Base-by-base conservation (phyloP, 2,329 filamentous ascomycete species). In the Penicillium sp. region DNA sequence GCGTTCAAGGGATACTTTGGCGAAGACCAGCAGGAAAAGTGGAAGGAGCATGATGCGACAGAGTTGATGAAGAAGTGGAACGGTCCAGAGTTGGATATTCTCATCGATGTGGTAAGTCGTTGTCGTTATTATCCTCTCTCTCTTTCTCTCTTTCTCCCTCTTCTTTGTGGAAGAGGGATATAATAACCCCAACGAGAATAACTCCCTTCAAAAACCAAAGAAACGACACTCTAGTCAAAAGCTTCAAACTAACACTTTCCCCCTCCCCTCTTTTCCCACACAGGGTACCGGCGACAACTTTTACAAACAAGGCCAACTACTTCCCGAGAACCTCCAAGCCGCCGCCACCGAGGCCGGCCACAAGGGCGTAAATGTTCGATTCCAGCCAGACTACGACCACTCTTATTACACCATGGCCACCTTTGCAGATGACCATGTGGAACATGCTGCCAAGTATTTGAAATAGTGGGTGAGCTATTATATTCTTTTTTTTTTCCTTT, bases 321-420 rank as follows among this genome's bases (percentile, higher is more conserved):
- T 97, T 37, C 93, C 91, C 0, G 93, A 98, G 78, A 97, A 97
- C 71, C 83, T 98, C 45, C 81, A 86, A 56, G 79, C 82, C 61
- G 90, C 87, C 9, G 89, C 84, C 50, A 84, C 88, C 73, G 83
- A 86, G 56, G 80, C 82, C 26, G 88, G 88, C 18, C 77, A 89
- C 45, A 73, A 76, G 50, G 87, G 86, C 8, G 73, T 96, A 53
- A 81, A 81, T 46, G 73, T 97, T 54, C 81, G 91, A 62, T 93
- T 91, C 76, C 91, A 95, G 67, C 64, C 87, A 73, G 90, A 84
- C 53, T 97, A 98, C 66, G 93, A 98, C 69, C 93, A 98, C 73
- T 95, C 89, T 53, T 98, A 98, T 75, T 98, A 83, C 73, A 96
- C 95, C 72, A 94, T 98, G 76, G 85, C 90, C 33, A 83, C 83